These are phyloP conservation scores for Pseudogymnoascus sp. DNA, from an alignment of 2,329 filamentous ascomycete species.

Conservation along the genomic window DNA sequence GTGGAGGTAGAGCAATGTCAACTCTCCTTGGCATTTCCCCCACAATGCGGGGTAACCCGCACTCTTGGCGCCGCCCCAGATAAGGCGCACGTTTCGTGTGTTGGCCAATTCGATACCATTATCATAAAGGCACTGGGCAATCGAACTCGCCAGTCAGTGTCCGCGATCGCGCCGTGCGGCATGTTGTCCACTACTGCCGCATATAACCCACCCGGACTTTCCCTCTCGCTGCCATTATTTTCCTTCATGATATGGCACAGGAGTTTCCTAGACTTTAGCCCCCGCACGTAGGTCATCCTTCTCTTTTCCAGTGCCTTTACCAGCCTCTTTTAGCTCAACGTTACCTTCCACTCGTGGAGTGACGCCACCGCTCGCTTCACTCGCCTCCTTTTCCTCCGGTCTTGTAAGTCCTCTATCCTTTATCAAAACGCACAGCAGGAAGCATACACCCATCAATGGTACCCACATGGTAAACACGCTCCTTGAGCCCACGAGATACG, in stretches of 20 bases:
- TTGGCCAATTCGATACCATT: neutral
- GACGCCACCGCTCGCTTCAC: neutral
- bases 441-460: conserved; percentile 44
- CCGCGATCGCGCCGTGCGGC: neutral
- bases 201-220: neutral
- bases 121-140: too few relatives aligned
- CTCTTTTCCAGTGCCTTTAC: neutral
- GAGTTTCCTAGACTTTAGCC: neutral
- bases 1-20: neutral
- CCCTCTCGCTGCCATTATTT: neutral
- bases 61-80: neutral
- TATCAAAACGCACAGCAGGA: conserved; percentile 44
- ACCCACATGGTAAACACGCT: conserved; percentile 51
- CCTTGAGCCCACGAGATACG: conserved; percentile 47
- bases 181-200: neutral
- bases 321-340: neutral
- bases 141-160: neutral
- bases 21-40: neutral
- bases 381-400: conserved; percentile 20
- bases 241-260: neutral
- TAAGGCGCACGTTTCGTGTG: neutral
- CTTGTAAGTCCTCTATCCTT: conserved; percentile 41
- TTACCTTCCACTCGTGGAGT: neutral
- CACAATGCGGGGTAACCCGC: neutral
- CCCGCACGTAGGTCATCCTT: neutral